phyloP scores from a whole-genome alignment of 169 alveolate species.

The Cryptosporidium canis region DNA sequence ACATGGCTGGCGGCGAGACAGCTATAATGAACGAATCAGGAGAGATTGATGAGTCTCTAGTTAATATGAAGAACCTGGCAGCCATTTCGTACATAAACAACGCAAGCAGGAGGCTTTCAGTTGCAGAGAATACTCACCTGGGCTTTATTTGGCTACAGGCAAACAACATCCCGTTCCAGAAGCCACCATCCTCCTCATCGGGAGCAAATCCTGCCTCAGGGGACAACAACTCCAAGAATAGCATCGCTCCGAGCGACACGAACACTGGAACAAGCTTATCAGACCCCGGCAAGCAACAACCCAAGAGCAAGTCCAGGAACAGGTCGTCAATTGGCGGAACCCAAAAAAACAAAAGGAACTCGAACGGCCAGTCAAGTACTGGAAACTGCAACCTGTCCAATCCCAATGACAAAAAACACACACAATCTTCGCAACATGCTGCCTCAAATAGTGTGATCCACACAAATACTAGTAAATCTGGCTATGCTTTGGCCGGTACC shows the following conservation, averaged over 20 bases:
- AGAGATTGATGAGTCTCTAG: constrained; percentile 24
- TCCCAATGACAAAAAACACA: background rate
- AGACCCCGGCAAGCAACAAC: background rate
- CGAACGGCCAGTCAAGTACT: background rate
- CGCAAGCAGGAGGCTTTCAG: background rate
- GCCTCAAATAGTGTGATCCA: background rate
- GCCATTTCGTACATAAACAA: constrained; percentile 29
- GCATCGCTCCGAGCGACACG: too few relatives aligned
- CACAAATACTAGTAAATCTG: background rate
- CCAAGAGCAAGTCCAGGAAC: constrained; percentile 19
- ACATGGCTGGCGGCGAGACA: background rate
- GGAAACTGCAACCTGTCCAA: background rate
- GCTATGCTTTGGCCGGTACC: background rate
- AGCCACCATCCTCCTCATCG: background rate
- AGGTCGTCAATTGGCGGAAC: background rate
- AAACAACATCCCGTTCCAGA: constrained; percentile 49
- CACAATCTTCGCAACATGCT: background rate
- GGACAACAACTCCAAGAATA: background rate
- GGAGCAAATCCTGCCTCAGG: background rate
- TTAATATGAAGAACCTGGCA: constrained; percentile 30
- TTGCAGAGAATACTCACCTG: constrained; percentile 49
- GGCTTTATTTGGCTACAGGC: constrained; percentile 69
- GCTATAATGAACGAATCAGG: constrained; percentile 20
- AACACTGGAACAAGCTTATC: background rate
- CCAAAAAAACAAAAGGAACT: background rate